Evolutionary conservation across 106 monocot species (phyloP).

Genomic region (Triglochin maritima): DNA sequence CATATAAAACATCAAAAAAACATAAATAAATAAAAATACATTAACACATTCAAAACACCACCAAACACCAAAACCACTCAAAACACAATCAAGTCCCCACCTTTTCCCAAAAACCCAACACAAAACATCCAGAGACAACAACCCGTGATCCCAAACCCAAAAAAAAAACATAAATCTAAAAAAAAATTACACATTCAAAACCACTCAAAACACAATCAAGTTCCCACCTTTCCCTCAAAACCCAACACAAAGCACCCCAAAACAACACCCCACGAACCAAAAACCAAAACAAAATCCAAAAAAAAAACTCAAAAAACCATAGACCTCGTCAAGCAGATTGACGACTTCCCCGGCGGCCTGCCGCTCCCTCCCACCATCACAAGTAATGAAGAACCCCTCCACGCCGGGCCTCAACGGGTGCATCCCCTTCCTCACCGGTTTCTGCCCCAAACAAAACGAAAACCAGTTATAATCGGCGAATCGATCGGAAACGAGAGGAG

Average conservation of each 20-base stretch:
- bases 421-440: constrained; percentile 64
- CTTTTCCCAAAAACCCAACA: not conserved
- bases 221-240: not conserved
- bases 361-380: constrained; percentile 87
- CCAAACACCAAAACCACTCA: not conserved
- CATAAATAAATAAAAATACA: not conserved
- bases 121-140: not conserved
- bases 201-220: not conserved
- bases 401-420: constrained; percentile 74
- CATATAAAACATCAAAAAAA: no score
- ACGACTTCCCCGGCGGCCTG: constrained; percentile 77
- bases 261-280: not conserved
- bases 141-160: not conserved
- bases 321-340: constrained; percentile 62
- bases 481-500: not conserved
- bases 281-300: no score
- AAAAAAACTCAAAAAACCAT: no score
- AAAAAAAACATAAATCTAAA: not conserved
- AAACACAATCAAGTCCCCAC: not conserved
- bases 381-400: constrained; percentile 93
- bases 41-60: not conserved
- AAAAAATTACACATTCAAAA: not conserved
- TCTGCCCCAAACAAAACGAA: constrained; percentile 23
- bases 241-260: not conserved
- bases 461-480: not conserved